Conservation (phyloP, 2,329 filamentous ascomycete species). For the Aspergillus sp. region DNA sequence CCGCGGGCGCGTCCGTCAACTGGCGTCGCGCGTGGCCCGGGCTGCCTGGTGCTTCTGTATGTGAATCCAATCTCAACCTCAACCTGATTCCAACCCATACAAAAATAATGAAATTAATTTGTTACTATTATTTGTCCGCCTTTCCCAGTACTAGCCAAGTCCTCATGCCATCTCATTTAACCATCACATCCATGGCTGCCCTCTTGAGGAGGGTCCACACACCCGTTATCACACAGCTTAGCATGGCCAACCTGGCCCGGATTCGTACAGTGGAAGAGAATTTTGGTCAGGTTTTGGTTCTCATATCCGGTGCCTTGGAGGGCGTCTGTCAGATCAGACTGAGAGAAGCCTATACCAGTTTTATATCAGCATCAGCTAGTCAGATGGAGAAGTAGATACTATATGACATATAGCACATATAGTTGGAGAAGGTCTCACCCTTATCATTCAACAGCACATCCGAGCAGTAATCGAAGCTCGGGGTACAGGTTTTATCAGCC, state of each 20-base stretch:
- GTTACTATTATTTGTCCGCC: too few relatives aligned
- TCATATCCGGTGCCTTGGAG: constrained; percentile 32
- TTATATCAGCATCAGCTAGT: not conserved
- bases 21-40: not conserved
- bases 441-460: constrained; percentile 30
- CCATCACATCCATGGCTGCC: constrained; percentile 29
- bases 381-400: not conserved
- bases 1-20: not conserved
- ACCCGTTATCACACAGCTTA: constrained; percentile 33
- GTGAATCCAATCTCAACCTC: too few relatives aligned
- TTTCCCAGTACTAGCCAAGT: too few relatives aligned
- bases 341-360: constrained; percentile 28
- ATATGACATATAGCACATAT: not conserved
- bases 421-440: constrained; percentile 21
- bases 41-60: too few relatives aligned
- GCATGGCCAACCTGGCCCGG: constrained; percentile 35
- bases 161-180: not conserved
- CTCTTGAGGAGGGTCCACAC: constrained; percentile 27
- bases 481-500: constrained; percentile 35
- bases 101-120: not conserved
- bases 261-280: constrained; percentile 40
- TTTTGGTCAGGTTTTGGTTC: constrained; percentile 28
- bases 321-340: constrained; percentile 28
- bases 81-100: not conserved
- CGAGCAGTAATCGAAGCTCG: constrained; percentile 40